Base-by-base conservation (phyloP, 192 early-diverging fungal genomes). In the Coemansia sp. region DNA sequence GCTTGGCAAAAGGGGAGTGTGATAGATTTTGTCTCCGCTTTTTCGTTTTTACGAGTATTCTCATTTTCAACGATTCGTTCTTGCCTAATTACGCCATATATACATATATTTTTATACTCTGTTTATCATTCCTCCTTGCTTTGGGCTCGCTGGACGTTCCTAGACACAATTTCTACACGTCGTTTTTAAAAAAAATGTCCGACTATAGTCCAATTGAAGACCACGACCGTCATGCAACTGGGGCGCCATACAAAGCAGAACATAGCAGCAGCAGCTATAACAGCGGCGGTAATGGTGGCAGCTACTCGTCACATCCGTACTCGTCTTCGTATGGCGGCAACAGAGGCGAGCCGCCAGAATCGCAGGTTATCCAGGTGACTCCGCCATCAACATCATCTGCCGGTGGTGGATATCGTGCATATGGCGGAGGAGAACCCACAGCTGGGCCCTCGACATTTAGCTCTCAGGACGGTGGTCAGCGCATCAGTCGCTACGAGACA, bases 401-500 rank as follows among this genome's bases (percentile, higher is more conserved):
- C 15, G 69, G 33, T 38, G 63, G 69, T 31, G 63, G 51, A 41
- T 81, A 81, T 52, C 29, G 2, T 16, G 31, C 55, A 59, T 59
- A 59, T 59, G 55, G 55, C 16, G 68, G 71, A 31, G 65, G 66
- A 44, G 74, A 72, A 33, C 75, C 80, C 1, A 75, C 80, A 6
- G 80, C 80, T 6, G 80, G 80, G 46, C 80, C 80, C 20, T 82
- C 80, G 63, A 82, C 80, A 31, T 82, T 82, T 24, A 74, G 70
- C 60, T 82, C 80, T 15, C 80, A 82, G 63, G 77, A 84, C 46
- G 81, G 77, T 31, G 81, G 81, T 44, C 81, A 84, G 77, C 84
- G 91, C 31, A 89, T 94, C n/a, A 94, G 92, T 74, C 91, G 92
- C 69, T 94, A 93, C 72, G 91, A 94, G 63, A 94, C 93, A 22